Percentiles rank a stretch among this genome's conserved stretches.
These are phyloP conservation scores for Alliaria petiolata DNA, from an alignment of 345 rosid genomes.

Conservation along the genomic window DNA sequence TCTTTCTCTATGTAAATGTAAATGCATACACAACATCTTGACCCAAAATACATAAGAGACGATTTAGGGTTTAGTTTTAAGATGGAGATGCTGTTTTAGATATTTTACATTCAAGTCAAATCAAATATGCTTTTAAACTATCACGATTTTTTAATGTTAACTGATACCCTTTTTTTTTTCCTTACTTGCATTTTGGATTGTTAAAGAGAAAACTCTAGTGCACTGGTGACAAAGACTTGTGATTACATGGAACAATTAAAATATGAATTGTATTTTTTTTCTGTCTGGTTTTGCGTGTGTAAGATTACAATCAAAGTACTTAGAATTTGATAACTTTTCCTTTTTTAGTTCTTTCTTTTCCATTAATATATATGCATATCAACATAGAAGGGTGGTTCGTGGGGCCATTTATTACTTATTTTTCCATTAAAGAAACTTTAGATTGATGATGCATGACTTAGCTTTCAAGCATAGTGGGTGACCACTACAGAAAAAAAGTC, in stretches of 20 bases:
- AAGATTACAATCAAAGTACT: slow-evolving; percentile 26
- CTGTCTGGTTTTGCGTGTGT: slow-evolving; percentile 30
- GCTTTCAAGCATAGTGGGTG: slow-evolving; percentile 63
- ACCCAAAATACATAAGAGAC: neutral
- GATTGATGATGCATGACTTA: slow-evolving; percentile 36
- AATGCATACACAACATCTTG: slow-evolving; percentile 8
- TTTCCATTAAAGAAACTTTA: slow-evolving; percentile 19
- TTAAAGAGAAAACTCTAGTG: slow-evolving; percentile 2
- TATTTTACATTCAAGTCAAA: slow-evolving; percentile 14
- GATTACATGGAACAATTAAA: neutral
- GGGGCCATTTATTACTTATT: slow-evolving; percentile 23
- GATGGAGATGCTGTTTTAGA: neutral
- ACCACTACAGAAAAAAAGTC: slow-evolving; percentile 28
- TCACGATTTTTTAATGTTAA: neutral
- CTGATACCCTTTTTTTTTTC: slow-evolving; percentile 3
- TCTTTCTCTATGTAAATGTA: neutral
- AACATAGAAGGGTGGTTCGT: slow-evolving; percentile 14
- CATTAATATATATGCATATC: neutral
- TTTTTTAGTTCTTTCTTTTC: slow-evolving; percentile 6
- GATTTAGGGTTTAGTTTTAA: slow-evolving; percentile 29
- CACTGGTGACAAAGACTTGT: slow-evolving; percentile 20
- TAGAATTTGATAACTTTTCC: slow-evolving; percentile 28
- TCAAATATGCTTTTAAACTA: neutral
- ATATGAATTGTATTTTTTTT: neutral
- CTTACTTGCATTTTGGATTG: slow-evolving; percentile 7